Percentiles rank a stretch among this genome's conserved stretches.
Conservation (phyloP, 495 filamentous ascomycete genomes). For the Xylaria nigripes region DNA sequence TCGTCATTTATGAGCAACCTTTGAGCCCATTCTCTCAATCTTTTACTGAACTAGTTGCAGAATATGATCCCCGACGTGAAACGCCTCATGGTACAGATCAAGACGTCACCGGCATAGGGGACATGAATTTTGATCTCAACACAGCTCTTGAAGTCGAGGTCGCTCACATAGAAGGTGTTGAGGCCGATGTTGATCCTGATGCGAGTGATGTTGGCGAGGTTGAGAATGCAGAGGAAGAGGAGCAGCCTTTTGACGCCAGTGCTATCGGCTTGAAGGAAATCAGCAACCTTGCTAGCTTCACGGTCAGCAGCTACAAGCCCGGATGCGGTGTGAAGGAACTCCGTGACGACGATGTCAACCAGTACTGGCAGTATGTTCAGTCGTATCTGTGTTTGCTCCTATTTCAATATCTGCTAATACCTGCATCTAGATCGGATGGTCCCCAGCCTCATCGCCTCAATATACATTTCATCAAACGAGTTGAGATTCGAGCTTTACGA, state of each 20-base stretch:
- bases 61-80: not conserved
- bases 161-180: not conserved
- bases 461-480: conserved; percentile 90
- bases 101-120: not conserved
- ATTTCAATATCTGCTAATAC: conserved; percentile 6
- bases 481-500: conserved; percentile 72
- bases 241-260: conserved; percentile 33
- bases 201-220: conserved; percentile 9
- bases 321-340: conserved; percentile 83
- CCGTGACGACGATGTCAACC: conserved; percentile 63
- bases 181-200: conserved; percentile 4
- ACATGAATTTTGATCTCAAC: conserved; percentile 8
- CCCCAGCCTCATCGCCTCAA: conserved; percentile 92
- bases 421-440: conserved; percentile 61
- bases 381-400: not conserved
- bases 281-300: conserved; percentile 88
- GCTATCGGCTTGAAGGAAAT: conserved; percentile 73
- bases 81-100: not conserved
- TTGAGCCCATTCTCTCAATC: not conserved
- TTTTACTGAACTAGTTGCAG: conserved; percentile 1
- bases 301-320: conserved; percentile 83
- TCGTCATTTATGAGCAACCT: not conserved
- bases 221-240: conserved; percentile 19
- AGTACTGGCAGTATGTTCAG: conserved; percentile 75
- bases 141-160: conserved; percentile 1